These are phyloP conservation scores for Scopulariopsis brevicaulis DNA, from an alignment of 2,329 filamentous ascomycete genomes.

Conservation along the genomic window DNA sequence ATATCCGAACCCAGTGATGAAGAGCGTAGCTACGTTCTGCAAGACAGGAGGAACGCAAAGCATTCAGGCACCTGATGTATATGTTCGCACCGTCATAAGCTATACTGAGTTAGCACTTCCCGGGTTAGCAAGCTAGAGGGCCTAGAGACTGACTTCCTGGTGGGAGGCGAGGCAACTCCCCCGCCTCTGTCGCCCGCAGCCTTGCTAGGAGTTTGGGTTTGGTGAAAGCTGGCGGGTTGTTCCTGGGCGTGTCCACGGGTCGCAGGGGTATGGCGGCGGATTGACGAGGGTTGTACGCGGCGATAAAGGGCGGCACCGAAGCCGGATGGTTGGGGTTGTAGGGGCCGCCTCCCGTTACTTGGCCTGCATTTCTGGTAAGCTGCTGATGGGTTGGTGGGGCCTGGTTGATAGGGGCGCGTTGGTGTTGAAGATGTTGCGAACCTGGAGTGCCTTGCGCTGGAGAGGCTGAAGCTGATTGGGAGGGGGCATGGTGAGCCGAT, in stretches of 20 bases:
- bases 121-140: neutral
- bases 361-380: neutral
- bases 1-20: slow-evolving; percentile 91
- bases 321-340: slow-evolving; percentile 41
- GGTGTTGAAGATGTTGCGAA: slow-evolving; percentile 20
- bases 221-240: slow-evolving; percentile 58
- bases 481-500: slow-evolving; percentile 27
- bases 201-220: slow-evolving; percentile 19
- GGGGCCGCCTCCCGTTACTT: slow-evolving; percentile 10
- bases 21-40: slow-evolving; percentile 87
- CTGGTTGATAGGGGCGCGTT: slow-evolving; percentile 7
- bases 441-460: slow-evolving; percentile 36
- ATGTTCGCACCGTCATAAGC: slow-evolving; percentile 73
- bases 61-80: slow-evolving; percentile 77
- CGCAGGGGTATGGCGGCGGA: slow-evolving; percentile 36
- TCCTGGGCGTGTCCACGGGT: slow-evolving; percentile 64
- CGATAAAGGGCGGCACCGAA: slow-evolving; percentile 19
- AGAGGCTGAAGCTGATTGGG: neutral
- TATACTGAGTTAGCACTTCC: slow-evolving; percentile 9
- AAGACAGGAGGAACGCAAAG: slow-evolving; percentile 67
- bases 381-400: slow-evolving; percentile 5
- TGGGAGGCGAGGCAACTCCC: slow-evolving; percentile 35
- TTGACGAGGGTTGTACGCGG: slow-evolving; percentile 46
- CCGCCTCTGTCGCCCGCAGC: slow-evolving; percentile 27
- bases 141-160: slow-evolving; percentile 45